phyloP scores from a whole-genome alignment of 83 land plant genomes.

The Diphasiastrum complanatum region DNA sequence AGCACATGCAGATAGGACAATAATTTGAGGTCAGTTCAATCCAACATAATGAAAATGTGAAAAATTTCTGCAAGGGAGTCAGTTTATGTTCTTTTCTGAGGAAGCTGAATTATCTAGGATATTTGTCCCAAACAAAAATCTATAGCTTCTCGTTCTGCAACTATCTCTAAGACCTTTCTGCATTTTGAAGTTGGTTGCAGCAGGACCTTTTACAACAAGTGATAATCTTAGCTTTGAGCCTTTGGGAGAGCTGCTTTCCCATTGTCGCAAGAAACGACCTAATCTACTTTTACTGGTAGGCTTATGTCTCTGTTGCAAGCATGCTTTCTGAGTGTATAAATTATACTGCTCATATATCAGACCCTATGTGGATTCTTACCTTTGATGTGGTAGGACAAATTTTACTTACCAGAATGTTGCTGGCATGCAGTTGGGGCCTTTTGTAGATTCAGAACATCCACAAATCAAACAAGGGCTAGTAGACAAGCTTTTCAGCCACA shows the following conservation, averaged over 20 bases:
- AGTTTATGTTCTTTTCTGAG: too few species aligned
- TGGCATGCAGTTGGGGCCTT: constrained; percentile 95
- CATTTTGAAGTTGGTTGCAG: constrained; percentile 59
- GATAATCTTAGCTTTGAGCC: constrained; percentile 95
- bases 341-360: too few species aligned
- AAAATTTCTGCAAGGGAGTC: too few species aligned
- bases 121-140: not conserved
- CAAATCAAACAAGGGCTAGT: constrained; percentile 61
- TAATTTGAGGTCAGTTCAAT: too few species aligned
- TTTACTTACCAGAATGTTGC: too few species aligned
- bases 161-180: not conserved
- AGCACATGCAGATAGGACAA: too few species aligned
- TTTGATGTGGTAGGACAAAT: too few species aligned
- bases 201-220: constrained; percentile 90
- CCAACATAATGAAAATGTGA: too few species aligned
- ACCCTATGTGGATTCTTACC: too few species aligned
- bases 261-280: constrained; percentile 63
- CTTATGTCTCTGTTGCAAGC: not conserved
- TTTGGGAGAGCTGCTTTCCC: constrained; percentile 61
- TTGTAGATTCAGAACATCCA: constrained; percentile 90
- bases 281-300: constrained; percentile 74
- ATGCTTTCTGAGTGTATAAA: not conserved
- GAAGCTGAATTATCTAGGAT: not conserved
- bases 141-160: not conserved
- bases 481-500: constrained; percentile 54